phyloP scores from a whole-genome alignment of 2,329 filamentous ascomycete genomes.

The Botrytis sinoallii region DNA sequence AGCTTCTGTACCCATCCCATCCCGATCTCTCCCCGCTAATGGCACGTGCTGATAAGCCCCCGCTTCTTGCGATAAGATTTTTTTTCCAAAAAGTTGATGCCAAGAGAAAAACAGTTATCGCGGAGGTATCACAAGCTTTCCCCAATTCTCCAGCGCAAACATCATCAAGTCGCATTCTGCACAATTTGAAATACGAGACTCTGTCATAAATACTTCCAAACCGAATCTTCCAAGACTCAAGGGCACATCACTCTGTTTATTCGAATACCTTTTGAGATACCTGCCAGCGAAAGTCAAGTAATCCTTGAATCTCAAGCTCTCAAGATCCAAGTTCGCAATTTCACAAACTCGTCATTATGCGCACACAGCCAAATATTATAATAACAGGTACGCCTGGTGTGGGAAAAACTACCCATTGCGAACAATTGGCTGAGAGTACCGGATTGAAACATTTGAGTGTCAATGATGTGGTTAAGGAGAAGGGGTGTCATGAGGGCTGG shows the following conservation, averaged over 20 bases:
- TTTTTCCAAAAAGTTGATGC: slow-evolving; percentile 4
- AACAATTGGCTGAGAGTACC: slow-evolving; percentile 71
- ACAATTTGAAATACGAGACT: not conserved
- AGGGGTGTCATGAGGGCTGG: slow-evolving; percentile 81
- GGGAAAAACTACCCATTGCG: slow-evolving; percentile 91
- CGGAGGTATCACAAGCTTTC: not conserved
- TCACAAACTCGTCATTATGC: slow-evolving; percentile 1
- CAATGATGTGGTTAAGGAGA: slow-evolving; percentile 88
- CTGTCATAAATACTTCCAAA: too few species aligned
- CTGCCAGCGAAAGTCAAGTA: not conserved
- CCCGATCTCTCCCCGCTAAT: not conserved
- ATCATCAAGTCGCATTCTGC: not conserved
- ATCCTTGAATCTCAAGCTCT: not conserved
- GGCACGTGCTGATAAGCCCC: slow-evolving; percentile 17
- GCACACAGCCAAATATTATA: slow-evolving; percentile 74
- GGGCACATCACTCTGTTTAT: not conserved
- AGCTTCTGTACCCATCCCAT: not conserved
- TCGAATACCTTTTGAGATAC: not conserved
- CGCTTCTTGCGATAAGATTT: slow-evolving; percentile 14
- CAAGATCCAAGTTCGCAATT: not conserved
- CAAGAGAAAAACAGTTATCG: not conserved
- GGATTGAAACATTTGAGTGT: slow-evolving; percentile 81
- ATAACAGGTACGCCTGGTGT: slow-evolving; percentile 94
- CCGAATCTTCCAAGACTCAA: not conserved
- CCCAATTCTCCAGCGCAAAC: not conserved